Base-by-base conservation (phyloP, 768 basidiomycete species). In the Lactarius akahatsu region DNA sequence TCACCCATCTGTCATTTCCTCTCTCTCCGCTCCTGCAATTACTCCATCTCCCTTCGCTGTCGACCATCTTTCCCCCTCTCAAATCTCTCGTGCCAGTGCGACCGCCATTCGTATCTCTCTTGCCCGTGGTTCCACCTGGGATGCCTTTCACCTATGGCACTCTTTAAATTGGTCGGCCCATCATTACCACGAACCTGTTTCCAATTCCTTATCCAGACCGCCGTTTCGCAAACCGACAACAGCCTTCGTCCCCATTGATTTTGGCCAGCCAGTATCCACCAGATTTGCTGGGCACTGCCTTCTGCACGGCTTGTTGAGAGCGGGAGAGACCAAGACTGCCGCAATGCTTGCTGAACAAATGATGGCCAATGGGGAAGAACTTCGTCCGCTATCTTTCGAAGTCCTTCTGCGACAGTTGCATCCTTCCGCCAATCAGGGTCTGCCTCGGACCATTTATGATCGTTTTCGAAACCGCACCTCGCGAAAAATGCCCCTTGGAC, bases 211-310 rank as follows among this genome's bases (percentile, higher is more conserved):
- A 66, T 73, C 45, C 55, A 71, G 11, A 23, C 56, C 55, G 16
- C 55, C 47, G 57, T 61, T 70, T 64, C 56, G 18, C 16, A 57
- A 65, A 68, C 26, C 75, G 73, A 32, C 62, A 11, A 68, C 74
- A 57, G 69, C 75, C 18, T 84, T 80, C 66, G 71, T 77, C 23
- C 78, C 79, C 1, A 78, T 86, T 61, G 75, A 80, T 18, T 86
- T 88, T 67, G 79, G 80, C 57, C 76, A 74, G 41, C 74, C 80
- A 0, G 76, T 89, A 11, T 83, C 90, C 30, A 82, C 85, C 3
- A 85, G 84, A 26, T 77, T 92, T 3, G 76, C 86, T 20, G 82
- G 85, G 0, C 90, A 92, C 70, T 77, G 80, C 32, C 78, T 92
- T 47, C 69, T 92, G 11, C 91, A 93, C 59, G 80, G 82, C 36